Base-by-base conservation (phyloP, 2,329 filamentous ascomycete species). In the Pyricularia pennisetigena region DNA sequence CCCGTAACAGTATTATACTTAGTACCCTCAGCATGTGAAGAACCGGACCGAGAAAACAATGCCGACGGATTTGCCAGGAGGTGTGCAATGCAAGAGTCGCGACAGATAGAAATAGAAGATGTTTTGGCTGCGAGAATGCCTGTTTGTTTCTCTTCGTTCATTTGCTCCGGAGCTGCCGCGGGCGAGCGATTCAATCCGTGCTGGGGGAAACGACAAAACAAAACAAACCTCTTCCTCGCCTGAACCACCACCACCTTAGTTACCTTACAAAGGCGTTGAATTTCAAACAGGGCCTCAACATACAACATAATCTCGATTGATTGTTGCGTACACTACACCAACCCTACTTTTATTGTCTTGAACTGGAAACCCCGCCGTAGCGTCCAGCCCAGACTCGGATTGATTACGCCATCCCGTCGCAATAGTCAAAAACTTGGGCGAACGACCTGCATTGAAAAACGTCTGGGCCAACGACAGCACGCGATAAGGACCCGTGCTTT, bases 321-420 rank as follows among this genome's bases (percentile, higher is more conserved):
- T 32, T 32, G 9, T 9, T 32, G 30, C 30, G 9, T 49, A 16
- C 16, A 49, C 10, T 14, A 49, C 41, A 49, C 41, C 16, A 49
- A 49, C 10, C 41, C 2, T 41, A 41, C 35, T 49, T 49, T n/a
- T 49, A 49, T 49, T 20, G 41, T 49, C 41, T 49, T 49, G 41
- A 49, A 49, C 41, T 49, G 41, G 41, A 49, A 49, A 49, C 41
- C 41, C 41, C 57, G 57, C 24, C 57, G 57, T 61, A 61, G 57
- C 24, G 57, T 61, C 23, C 12, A 7, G 57, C 26, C 57, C 23
- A 61, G 57, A 26, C n/a, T n/a, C n/a, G 26, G 23, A 61, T 4
- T 61, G 57, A 61, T 61, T 61, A 61, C 57, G 57, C 57, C 57
- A 61, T 61, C 57, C 23, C 57, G 57, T 61, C 57, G 57, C 57